Base-by-base conservation (phyloP, 345 rosid genomes). In the Crucihimalaya himalaica region DNA sequence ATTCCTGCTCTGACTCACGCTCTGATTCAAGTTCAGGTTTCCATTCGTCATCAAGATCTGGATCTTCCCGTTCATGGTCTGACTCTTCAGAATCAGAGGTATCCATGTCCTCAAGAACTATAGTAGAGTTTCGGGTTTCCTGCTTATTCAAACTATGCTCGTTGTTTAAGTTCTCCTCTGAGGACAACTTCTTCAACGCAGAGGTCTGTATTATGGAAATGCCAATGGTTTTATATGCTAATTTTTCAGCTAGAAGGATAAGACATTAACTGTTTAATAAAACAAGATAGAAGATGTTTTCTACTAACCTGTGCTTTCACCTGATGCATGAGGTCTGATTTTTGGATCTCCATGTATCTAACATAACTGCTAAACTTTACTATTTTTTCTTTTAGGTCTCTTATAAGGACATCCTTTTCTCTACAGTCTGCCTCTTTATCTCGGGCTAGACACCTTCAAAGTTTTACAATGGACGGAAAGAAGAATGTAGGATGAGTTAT, bases 41-140 rank as follows among this genome's bases (percentile, higher is more conserved):
- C 91, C 91, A 90, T 5, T 89, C 97, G 47, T 80, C 88, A 60
- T 85, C 93, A 53, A 80, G 80, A 35, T 62, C 79, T 52, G 54
- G 55, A 66, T 84, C 84, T 59, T 48, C 71, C 21, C 82, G 85
- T 39, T 91, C 85, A 71, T 79, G 78, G 39, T 91, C 97, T 10
- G 96, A 88, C 3, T 85, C 90, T 16, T 94, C 97, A 28, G 96
- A 88, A 15, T 88, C 93, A 28, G 96, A 87, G 53, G 81, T 92
- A 64, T 95, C 98, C 98, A 95, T 95, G 80, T 95, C 97, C 65
- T 89, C 98, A 32, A 80, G 20, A 31, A 80, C 60, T 14, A 80
- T 71, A 6, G 79, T 48, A 0, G 99, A 88, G 48, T 63, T 83
- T 23, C 96, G 79, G 2, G 58, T 73, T 43, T 83, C 94, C 91